Evolutionary conservation across 306 rosid genomes (phyloP).

Genomic region (Quercus rubra): DNA sequence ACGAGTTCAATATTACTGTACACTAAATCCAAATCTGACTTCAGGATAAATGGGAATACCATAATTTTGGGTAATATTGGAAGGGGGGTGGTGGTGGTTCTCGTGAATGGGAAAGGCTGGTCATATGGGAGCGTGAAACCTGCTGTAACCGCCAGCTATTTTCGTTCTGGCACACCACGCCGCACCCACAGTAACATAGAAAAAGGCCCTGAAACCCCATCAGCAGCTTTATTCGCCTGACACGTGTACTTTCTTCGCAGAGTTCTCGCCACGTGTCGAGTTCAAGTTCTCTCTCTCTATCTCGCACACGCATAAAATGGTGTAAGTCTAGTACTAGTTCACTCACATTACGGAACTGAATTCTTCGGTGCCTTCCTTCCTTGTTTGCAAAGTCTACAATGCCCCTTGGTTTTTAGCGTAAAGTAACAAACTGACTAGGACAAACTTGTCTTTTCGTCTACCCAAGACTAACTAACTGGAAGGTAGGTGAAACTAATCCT

Average conservation of each 20-base stretch:
- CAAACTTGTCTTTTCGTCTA: conserved; percentile 11
- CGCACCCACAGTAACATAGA: conserved; percentile 25
- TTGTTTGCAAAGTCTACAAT: conserved; percentile 20
- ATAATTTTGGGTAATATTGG: background rate
- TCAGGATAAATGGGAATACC: no score
- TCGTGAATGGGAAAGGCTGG: conserved; percentile 32
- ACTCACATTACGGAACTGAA: conserved; percentile 19
- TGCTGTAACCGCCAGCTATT: conserved; percentile 68
- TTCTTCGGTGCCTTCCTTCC: conserved; percentile 11
- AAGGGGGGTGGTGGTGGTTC: conserved; percentile 2
- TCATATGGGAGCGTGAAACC: conserved; percentile 33
- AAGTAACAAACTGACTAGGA: conserved; percentile 12
- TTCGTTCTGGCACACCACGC: conserved; percentile 46
- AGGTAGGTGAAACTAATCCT: conserved; percentile 49
- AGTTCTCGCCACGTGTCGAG: conserved; percentile 31
- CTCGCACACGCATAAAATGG: no score
- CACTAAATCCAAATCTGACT: no score
- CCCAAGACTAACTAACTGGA: conserved; percentile 44
- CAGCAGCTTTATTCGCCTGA: conserved; percentile 19
- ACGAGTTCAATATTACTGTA: fast-evolving
- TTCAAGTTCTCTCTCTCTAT: background rate
- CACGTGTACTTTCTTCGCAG: conserved; percentile 17
- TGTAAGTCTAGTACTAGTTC: conserved; percentile 12
- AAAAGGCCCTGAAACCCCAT: conserved; percentile 11
- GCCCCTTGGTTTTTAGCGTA: background rate